Evolutionary conservation across 2,329 filamentous ascomycete genomes (phyloP), one percentile per base, ranked within the genome.

Genomic region (Diplodia intermedia): DNA sequence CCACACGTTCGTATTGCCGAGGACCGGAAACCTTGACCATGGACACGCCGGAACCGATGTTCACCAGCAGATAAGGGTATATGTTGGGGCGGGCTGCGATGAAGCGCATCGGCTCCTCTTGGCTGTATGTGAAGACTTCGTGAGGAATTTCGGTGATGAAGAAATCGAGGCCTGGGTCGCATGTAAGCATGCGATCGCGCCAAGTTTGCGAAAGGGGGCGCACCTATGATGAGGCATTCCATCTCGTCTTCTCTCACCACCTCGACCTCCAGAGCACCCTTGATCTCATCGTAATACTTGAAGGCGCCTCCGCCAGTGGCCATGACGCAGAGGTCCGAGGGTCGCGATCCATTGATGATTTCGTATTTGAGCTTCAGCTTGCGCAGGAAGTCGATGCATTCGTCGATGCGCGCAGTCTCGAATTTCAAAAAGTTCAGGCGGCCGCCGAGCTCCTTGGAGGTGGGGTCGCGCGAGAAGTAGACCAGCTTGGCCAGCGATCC

Each of bases 71-170:
- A 77, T 99, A 99, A 2, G 95, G 95, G 78, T 99, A 98, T 69
- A 97, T 93, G 72, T 94, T 89, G n/a, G 89, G 84, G 54, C 85
- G 84, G 1, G 93, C 89, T 69, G 90, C 88, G 72, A 90, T 89
- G 77, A 97, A 98, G 75, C 92, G 88, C 91, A 97, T 97, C 4
- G 94, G 93, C 73, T 95, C 90, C 40, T 79, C 75, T 69, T 82
- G 94, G 77, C 91, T 94, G 80, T 98, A 98, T 23, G 93, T 97
- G 76, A 99, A 99, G 66, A 99, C 94, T 81, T 99, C 95, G 73
- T 91, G 89, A 23, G 95, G 95, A 69, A 99, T 98, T 78, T 98
- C 94, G 71, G 93, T 97, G 76, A 98, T 98, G 84, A 99, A 98
- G 82, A 98, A 99, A 78, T 99, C 95, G 53, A 99, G 89, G 14